Base-by-base conservation (phyloP, 1,284 basidiomycete genomes). In the Rhodotorula mucilaginosa region DNA sequence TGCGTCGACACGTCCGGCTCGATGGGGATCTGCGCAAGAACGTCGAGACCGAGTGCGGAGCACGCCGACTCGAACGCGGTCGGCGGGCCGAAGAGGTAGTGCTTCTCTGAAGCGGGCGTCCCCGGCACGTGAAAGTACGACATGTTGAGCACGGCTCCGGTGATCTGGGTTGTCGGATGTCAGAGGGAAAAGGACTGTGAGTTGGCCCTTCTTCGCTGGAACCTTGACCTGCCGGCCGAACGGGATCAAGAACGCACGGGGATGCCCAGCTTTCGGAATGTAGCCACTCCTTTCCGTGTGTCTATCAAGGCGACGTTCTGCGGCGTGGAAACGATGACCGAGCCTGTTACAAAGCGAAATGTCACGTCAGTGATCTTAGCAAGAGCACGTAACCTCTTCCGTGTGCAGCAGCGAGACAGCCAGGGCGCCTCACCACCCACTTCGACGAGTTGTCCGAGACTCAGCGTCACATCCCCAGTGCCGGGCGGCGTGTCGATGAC, bases 401-500 rank as follows among this genome's bases (percentile, higher is more conserved):
- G 58, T 16, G 13, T 16, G 54, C 54, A 6, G 5, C 52, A 16
- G 23, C 23, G 26, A 10, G 29, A 7, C 8, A 2, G 16, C 26
- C 26, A 16, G 10, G 29, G 34, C 8, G 31, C 34, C 85, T 47
- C 65, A 93, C 93, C 93, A 78, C 96, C 88, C 2, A 96, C 90
- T 19, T 86, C 82, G 0, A 97, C 93, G 8, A 98, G 86, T 79
- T 99, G 97, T 0, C 92, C 93, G 0, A 99, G 84, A 18, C 91
- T 95, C 60, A 99, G 85, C 15, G 93, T 92, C 0, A 99, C 93
- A 80, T 99, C 96, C 0, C 96, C 96, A 0, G 96, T 99, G 0
- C 97, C 96, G 0, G 96, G 96, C 1, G 96, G 96, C 89, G 97
- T 94, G 81, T 99, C 97, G 61, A 99, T 85, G 16, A 99, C 92